phyloP scores from a whole-genome alignment of 2,329 filamentous ascomycete genomes.

The Coniochaeta sp. region DNA sequence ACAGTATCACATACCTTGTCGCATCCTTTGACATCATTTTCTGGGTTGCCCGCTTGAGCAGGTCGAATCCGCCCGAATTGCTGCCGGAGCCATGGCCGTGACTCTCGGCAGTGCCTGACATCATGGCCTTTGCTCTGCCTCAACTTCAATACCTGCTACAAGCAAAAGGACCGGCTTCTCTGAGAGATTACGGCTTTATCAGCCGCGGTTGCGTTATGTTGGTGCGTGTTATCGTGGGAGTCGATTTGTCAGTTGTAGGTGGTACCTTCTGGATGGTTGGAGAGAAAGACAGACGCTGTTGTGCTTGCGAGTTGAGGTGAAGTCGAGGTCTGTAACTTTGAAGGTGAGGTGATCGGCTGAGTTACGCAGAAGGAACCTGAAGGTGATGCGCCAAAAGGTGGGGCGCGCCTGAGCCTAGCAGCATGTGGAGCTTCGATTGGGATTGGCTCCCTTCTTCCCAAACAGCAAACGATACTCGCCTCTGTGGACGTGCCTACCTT shows the following conservation, averaged over 20 bases:
- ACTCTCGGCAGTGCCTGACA: slow-evolving; percentile 37
- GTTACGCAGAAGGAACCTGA: background rate
- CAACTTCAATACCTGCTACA: background rate
- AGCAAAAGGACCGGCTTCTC: background rate
- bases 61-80: slow-evolving; percentile 40
- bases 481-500: no score
- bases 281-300: background rate
- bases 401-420: background rate
- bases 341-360: background rate
- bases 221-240: background rate
- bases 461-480: background rate
- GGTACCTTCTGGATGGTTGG: background rate
- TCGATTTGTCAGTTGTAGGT: background rate
- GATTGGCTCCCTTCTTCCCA: background rate
- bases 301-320: background rate
- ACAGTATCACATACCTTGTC: slow-evolving; percentile 27
- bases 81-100: slow-evolving; percentile 19
- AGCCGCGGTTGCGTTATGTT: background rate
- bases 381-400: background rate
- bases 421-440: background rate
- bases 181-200: background rate
- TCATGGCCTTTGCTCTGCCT: slow-evolving; percentile 18
- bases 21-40: slow-evolving; percentile 48
- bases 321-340: background rate
- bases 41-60: slow-evolving; percentile 53